phyloP scores from a whole-genome alignment of 768 basidiomycete genomes.

The Collybia sp. region DNA sequence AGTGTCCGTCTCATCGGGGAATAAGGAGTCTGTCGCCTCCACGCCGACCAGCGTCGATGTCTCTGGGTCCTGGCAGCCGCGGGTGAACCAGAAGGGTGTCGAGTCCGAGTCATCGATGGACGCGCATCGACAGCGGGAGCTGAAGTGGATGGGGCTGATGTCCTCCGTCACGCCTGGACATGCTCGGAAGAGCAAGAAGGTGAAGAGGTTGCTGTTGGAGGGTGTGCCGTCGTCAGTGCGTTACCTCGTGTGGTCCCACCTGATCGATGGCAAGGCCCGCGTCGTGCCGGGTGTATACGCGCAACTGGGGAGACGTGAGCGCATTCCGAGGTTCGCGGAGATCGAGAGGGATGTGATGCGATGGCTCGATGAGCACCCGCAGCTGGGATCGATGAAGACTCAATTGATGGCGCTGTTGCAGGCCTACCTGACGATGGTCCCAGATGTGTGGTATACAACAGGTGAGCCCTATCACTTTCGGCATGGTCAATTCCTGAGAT shows the following conservation, averaged over 20 bases:
- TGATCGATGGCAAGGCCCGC: slow-evolving; percentile 73
- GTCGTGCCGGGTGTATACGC: slow-evolving; percentile 62
- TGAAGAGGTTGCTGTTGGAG: slow-evolving; percentile 69
- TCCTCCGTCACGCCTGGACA: slow-evolving; percentile 52
- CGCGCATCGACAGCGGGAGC: slow-evolving; percentile 73
- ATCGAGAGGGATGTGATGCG: no score
- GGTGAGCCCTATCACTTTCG: no score
- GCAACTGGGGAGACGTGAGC: no score
- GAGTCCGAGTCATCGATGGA: slow-evolving; percentile 41
- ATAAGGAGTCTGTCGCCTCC: slow-evolving; percentile 1
- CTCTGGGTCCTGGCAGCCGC: slow-evolving; percentile 6
- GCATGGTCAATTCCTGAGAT: no score
- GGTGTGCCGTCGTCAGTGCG: slow-evolving; percentile 80
- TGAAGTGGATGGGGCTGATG: slow-evolving; percentile 70
- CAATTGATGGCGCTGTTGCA: no score
- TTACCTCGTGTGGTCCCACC: slow-evolving; percentile 79
- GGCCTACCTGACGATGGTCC: no score
- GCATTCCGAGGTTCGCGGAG: no score
- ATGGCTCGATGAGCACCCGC: no score
- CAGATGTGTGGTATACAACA: no score
- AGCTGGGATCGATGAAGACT: no score
- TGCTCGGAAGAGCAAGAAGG: slow-evolving; percentile 75
- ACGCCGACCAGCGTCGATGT: slow-evolving; percentile 14
- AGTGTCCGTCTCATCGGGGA: slow-evolving; percentile 31
- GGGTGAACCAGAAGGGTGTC: slow-evolving; percentile 5